Conservation (phyloP, 208 protist species). For the Strigomonas culicis region DNA sequence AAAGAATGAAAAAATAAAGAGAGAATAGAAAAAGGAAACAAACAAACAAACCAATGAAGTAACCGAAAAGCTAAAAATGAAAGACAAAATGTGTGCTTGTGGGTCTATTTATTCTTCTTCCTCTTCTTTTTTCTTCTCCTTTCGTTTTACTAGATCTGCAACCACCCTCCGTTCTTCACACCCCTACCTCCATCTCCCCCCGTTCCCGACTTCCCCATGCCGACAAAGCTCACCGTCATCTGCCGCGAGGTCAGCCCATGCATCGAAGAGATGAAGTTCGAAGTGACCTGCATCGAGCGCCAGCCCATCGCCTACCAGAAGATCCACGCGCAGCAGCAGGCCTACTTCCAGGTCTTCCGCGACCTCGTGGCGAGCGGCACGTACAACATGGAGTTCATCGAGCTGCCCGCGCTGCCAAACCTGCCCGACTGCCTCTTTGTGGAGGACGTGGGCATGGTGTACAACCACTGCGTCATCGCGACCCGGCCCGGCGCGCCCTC, state of each 20-base stretch:
- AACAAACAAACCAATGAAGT: too few relatives aligned
- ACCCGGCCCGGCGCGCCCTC: conserved; percentile 41
- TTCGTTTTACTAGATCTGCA: conserved; percentile 9
- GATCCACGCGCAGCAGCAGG: conserved; percentile 33
- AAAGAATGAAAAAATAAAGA: too few relatives aligned
- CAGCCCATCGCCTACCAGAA: conserved; percentile 27
- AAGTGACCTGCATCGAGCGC: conserved; percentile 52
- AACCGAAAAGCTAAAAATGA: neutral
- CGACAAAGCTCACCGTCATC: conserved; percentile 33
- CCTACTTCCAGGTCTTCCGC: conserved; percentile 42
- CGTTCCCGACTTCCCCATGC: conserved; percentile 17
- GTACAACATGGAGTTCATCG: conserved; percentile 41
- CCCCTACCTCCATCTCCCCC: neutral
- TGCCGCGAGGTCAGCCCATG: conserved; percentile 30
- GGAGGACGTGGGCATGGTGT: conserved; percentile 48
- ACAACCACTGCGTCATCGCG: conserved; percentile 39
- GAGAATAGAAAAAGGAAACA: too few relatives aligned
- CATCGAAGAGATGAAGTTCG: conserved; percentile 32
- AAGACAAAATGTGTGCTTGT: conserved; percentile 3
- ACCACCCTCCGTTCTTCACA: neutral
- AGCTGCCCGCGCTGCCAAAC: conserved; percentile 35
- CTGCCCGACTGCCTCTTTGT: conserved; percentile 53
- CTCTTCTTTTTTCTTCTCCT: conserved; percentile 5
- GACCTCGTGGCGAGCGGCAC: conserved; percentile 28
- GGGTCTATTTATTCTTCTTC: neutral